Conservation (phyloP, 2,329 filamentous ascomycete genomes). For the Fusarium sp. region DNA sequence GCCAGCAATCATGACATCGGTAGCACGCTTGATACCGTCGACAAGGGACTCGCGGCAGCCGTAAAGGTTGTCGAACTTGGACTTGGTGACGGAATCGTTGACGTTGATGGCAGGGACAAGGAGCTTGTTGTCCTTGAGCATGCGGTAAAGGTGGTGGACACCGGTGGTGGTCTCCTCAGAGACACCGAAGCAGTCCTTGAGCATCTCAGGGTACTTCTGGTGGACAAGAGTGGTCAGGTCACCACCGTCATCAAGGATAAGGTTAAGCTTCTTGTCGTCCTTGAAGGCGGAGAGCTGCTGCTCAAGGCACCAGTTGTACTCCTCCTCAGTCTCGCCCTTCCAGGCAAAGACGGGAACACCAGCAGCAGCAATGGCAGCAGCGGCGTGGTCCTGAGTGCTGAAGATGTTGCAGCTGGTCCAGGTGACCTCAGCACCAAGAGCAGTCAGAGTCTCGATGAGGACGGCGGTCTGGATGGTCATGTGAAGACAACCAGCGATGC, state of each 20-base stretch:
- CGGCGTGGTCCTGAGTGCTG: conserved; percentile 98
- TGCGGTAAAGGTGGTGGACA: conserved; percentile 99
- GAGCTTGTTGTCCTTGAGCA: conserved; percentile 91
- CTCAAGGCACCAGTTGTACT: conserved; percentile 99
- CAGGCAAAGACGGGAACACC: conserved; percentile 86
- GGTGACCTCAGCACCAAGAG: conserved; percentile 96
- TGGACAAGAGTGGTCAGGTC: conserved; percentile 96
- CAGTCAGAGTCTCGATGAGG: conserved; percentile 95
- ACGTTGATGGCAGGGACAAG: conserved; percentile 98
- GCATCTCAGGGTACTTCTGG: conserved; percentile 97
- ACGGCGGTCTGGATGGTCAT: conserved; percentile 99
- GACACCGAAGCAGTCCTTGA: conserved; percentile 97
- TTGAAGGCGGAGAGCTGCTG: conserved; percentile 98
- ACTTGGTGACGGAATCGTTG: conserved; percentile 99
- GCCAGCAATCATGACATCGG: no score
- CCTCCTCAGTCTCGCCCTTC: conserved; percentile 96
- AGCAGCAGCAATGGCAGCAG: conserved; percentile 92
- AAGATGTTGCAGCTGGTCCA: conserved; percentile 99
- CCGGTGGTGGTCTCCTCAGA: conserved; percentile 99
- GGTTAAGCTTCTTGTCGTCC: conserved; percentile 94
- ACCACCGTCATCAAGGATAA: conserved; percentile 98
- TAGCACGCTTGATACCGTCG: no score
- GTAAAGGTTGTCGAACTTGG: conserved; percentile 99
- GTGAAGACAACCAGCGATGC: conserved; percentile 97
- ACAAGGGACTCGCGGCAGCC: conserved; percentile 98